These are phyloP conservation scores for Fraxinus albicans DNA, from an alignment of 305 asterid species.

Conservation along the genomic window DNA sequence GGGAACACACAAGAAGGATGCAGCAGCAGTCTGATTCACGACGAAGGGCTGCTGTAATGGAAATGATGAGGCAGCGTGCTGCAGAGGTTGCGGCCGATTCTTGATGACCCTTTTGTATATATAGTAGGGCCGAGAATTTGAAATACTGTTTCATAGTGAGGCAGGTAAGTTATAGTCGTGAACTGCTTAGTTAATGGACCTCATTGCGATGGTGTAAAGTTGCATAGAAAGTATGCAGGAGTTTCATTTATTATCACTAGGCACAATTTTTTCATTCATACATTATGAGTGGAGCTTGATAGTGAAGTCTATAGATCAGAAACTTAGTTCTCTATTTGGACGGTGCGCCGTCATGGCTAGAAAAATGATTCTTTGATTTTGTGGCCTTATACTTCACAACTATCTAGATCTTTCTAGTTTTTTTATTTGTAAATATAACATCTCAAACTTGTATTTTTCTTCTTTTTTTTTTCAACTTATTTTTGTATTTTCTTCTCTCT, in stretches of 20 bases:
- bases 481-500: background rate
- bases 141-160: constrained; percentile 22
- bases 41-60: constrained; percentile 93
- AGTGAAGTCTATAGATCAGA: constrained; percentile 32
- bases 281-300: constrained; percentile 32
- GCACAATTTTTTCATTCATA: constrained; percentile 18
- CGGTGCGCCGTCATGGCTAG: constrained; percentile 25
- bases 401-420: background rate
- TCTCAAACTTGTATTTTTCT: background rate
- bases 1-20: constrained; percentile 72
- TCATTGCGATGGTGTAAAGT: background rate
- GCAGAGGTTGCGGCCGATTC: constrained; percentile 81
- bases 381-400: constrained; percentile 22
- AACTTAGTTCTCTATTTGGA: constrained; percentile 33
- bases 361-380: constrained; percentile 49
- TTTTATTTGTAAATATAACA: background rate
- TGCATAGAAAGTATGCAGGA: background rate
- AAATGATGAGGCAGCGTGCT: constrained; percentile 97
- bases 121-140: constrained; percentile 20
- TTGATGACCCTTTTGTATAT: constrained; percentile 45
- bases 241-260: background rate
- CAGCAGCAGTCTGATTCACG: constrained; percentile 95
- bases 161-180: constrained; percentile 14
- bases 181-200: background rate
- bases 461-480: background rate